These are phyloP conservation scores for Escovopsis sp. DNA, from an alignment of 2,329 filamentous ascomycete species.

Conservation along the genomic window DNA sequence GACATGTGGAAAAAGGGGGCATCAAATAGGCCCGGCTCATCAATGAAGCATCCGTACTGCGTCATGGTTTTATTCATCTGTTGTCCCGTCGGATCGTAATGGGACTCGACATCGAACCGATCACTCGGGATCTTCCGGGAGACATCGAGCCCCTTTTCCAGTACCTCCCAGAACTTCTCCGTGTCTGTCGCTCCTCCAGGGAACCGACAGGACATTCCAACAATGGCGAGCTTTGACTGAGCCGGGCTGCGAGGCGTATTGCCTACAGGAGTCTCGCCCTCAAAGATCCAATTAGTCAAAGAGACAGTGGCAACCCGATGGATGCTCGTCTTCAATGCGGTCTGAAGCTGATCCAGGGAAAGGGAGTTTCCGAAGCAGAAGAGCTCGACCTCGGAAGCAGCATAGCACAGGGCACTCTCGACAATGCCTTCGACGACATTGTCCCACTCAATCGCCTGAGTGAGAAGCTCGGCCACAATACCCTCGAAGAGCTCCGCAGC, in stretches of 20 bases:
- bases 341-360: conserved; percentile 1
- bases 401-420: background rate
- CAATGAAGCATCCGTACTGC: conserved; percentile 51
- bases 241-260: background rate
- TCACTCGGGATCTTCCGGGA: conserved; percentile 43
- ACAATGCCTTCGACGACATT: conserved; percentile 4
- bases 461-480: conserved; percentile 6
- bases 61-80: conserved; percentile 51
- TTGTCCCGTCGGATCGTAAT: conserved; percentile 50
- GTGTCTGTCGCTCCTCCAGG: conserved; percentile 19
- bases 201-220: conserved; percentile 38
- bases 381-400: background rate
- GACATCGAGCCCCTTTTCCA: conserved; percentile 50
- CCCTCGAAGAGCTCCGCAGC: conserved; percentile 4
- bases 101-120: conserved; percentile 48
- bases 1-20: conserved; percentile 69
- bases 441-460: conserved; percentile 5
- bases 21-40: conserved; percentile 58
- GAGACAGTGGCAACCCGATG: background rate
- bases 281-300: background rate
- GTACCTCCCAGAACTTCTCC: conserved; percentile 41
- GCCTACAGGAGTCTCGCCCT: background rate
- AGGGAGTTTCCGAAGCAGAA: background rate
- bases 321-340: conserved; percentile 1
- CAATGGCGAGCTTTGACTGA: conserved; percentile 54